Evolutionary conservation across 78 protist species (phyloP), one percentile per base, ranked within the genome.

Genomic region (Dictyostelium capitatum): DNA sequence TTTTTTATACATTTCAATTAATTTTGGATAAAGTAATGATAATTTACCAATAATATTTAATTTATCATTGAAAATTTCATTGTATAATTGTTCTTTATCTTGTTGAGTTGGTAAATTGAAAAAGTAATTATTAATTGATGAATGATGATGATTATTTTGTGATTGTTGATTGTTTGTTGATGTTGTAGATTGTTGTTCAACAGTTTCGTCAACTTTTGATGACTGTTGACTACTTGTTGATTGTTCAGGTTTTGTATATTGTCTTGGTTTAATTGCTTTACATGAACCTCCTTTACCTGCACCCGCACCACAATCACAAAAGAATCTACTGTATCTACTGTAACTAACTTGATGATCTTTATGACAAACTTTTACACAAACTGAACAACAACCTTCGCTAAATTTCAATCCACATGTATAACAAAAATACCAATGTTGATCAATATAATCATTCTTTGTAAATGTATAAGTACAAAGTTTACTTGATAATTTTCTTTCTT

Each of bases 251-350:
- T 82, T 82, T 46, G 77, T 32, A 50, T 75, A 74, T 11, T 10
- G 48, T 32, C 83, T n/a, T 59, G 80, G 79, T 41, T 79, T 67
- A 4, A 57, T 19, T 9, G 89, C 62, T 46, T 82, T 81, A 32
- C 90, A 83, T n/a, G 73, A 28, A 19, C 25, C 28, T 37, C 89
- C 73, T 23, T 69, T 70, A 37, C 89, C 82, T 6, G 80, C 93
- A 32, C 91, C 96, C n/a, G 93, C 97, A 23, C 97, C 98, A 89
- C 98, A 97, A 89, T 96, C 97, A 89, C 98, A 97, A 84, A 93
- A 97, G 97, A 97, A 97, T 64, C 96, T 43, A 17, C 83, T 59
- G 79, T 50, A 85, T 78, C 97, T 79, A n/a, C 90, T 53, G 81
- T 94, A 96, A 12, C 96, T 54, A 37, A 97, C 92, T 20, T 72